Percentiles rank a stretch among this genome's conserved stretches.
phyloP scores from a whole-genome alignment of 305 asterid genomes.

The Solanum hybrid region DNA sequence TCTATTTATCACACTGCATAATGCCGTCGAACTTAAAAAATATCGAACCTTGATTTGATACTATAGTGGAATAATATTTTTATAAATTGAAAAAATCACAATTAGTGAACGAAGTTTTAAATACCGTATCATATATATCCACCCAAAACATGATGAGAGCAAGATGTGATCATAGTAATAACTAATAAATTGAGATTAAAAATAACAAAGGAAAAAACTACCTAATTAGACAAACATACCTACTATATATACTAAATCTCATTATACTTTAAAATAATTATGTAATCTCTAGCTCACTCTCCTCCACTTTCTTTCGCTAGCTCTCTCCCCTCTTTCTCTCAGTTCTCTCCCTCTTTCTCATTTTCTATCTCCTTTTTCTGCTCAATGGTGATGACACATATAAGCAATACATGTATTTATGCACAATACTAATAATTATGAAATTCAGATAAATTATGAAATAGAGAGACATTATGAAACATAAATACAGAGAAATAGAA shows the following conservation, averaged over 20 bases:
- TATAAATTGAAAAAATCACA: neutral
- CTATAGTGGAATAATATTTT: neutral
- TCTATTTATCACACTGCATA: neutral
- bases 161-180: neutral
- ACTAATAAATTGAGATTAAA: neutral
- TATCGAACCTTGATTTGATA: neutral
- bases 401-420: neutral
- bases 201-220: neutral
- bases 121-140: neutral
- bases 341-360: neutral
- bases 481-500: neutral
- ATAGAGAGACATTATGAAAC: neutral
- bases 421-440: neutral
- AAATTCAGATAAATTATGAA: neutral
- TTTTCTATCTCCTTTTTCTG: neutral
- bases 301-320: neutral
- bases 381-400: neutral
- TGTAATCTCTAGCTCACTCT: neutral
- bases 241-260: neutral
- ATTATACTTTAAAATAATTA: neutral
- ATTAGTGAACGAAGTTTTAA: neutral
- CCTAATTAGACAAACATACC: neutral
- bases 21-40: accelerated
- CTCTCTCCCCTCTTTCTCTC: neutral
- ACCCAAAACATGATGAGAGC: neutral